Evolutionary conservation across 1,139 yeast species (phyloP).

Genomic region (Lodderomyces orthopsilosis): DNA sequence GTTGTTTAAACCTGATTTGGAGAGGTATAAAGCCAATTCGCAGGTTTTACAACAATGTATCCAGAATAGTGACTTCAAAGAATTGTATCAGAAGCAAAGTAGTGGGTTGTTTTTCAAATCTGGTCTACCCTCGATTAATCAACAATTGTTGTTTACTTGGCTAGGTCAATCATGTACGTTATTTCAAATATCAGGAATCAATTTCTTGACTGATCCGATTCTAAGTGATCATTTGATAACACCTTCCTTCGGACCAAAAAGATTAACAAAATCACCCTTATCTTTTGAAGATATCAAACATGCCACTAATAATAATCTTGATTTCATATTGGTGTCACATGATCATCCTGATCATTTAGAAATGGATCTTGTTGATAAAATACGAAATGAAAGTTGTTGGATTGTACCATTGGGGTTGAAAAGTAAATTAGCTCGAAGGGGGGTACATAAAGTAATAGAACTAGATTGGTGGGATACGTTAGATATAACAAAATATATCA

Average conservation of each 20-base stretch:
- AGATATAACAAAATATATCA: constrained; percentile 35
- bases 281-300: constrained; percentile 56
- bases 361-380: constrained; percentile 50
- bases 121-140: constrained; percentile 20
- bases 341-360: constrained; percentile 96
- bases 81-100: constrained; percentile 12
- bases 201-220: constrained; percentile 81
- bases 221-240: constrained; percentile 67
- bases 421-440: constrained; percentile 52
- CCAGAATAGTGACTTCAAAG: constrained; percentile 19
- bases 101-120: constrained; percentile 1
- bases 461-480: constrained; percentile 91
- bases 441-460: constrained; percentile 60
- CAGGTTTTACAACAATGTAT: constrained; percentile 29
- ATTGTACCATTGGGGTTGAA: constrained; percentile 81
- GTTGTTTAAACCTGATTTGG: constrained; percentile 55
- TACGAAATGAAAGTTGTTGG: constrained; percentile 71
- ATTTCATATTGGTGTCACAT: constrained; percentile 79
- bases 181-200: constrained; percentile 68
- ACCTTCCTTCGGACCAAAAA: constrained; percentile 70
- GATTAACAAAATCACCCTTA: constrained; percentile 75
- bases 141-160: constrained; percentile 77
- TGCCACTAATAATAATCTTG: constrained; percentile 48
- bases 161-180: constrained; percentile 87
- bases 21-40: constrained; percentile 35